phyloP scores from a whole-genome alignment of 1,139 yeast genomes.

The Suhomyces bokatorum region DNA sequence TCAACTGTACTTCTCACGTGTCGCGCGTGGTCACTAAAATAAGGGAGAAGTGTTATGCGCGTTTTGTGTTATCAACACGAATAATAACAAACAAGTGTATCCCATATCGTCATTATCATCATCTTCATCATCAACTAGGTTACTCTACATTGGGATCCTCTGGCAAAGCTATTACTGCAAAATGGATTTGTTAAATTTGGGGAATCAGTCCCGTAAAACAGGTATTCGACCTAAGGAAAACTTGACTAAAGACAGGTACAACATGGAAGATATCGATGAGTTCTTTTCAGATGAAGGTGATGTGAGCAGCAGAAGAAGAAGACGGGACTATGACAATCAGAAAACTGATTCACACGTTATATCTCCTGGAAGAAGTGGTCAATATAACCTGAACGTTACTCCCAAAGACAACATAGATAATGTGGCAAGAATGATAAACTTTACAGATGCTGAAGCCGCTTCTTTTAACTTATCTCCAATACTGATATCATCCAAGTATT shows the following conservation, averaged over 20 bases:
- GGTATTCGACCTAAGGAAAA: conserved; percentile 55
- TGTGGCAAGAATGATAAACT: conserved; percentile 41
- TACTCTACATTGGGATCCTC: too few relatives aligned
- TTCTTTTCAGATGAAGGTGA: conserved; percentile 59
- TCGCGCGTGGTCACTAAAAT: background rate
- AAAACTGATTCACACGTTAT: background rate
- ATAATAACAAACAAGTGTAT: conserved; percentile 10
- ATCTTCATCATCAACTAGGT: too few relatives aligned
- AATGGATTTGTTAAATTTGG: conserved; percentile 55
- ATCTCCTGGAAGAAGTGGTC: background rate
- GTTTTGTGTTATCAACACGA: conserved; percentile 10
- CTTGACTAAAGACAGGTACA: conserved; percentile 60
- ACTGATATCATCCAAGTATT: conserved; percentile 21
- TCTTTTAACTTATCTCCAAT: conserved; percentile 36
- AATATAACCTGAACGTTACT: conserved; percentile 9
- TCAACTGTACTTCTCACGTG: background rate
- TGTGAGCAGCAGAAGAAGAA: conserved; percentile 7
- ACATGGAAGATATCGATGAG: conserved; percentile 79
- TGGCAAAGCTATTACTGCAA: background rate
- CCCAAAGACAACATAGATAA: conserved; percentile 21
- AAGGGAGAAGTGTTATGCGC: conserved; percentile 4
- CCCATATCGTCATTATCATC: background rate
- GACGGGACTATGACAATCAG: conserved; percentile 1
- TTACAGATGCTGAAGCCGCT: conserved; percentile 41
- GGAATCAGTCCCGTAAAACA: conserved; percentile 58